Evolutionary conservation across 495 filamentous ascomycete species (phyloP).

Genomic region (Aspergillus conjunctus): DNA sequence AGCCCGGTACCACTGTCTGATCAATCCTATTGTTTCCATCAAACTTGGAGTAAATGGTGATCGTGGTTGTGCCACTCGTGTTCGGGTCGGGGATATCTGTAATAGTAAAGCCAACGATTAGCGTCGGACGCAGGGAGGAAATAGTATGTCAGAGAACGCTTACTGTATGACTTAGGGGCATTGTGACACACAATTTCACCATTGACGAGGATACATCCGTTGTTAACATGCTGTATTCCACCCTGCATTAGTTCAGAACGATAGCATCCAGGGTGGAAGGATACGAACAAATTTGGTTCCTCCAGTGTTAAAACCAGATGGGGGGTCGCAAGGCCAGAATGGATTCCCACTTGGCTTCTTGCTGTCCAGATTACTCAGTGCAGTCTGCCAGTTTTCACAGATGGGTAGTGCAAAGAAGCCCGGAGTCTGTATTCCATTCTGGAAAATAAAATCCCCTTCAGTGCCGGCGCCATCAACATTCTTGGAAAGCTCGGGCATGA

Average conservation of each 20-base stretch:
- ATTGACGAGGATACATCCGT: background rate
- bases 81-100: too few relatives aligned
- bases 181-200: background rate
- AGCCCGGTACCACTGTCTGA: background rate
- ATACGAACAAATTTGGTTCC: background rate
- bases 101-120: too few relatives aligned
- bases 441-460: background rate
- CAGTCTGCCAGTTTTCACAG: background rate
- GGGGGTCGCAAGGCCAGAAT: background rate
- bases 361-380: too few relatives aligned
- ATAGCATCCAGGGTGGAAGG: background rate
- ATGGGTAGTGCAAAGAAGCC: background rate
- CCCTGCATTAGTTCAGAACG: background rate
- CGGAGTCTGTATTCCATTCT: background rate
- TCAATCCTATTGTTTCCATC: background rate
- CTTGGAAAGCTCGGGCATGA: background rate
- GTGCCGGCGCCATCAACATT: background rate
- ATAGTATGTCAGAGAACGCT: background rate
- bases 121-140: background rate
- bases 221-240: background rate
- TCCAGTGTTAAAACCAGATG: background rate
- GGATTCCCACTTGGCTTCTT: background rate
- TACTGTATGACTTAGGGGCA: background rate
- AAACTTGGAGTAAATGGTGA: background rate
- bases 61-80: too few relatives aligned